phyloP scores from a whole-genome alignment of 176 grass and related monocot species.

The Bolboschoenus planiculmis region DNA sequence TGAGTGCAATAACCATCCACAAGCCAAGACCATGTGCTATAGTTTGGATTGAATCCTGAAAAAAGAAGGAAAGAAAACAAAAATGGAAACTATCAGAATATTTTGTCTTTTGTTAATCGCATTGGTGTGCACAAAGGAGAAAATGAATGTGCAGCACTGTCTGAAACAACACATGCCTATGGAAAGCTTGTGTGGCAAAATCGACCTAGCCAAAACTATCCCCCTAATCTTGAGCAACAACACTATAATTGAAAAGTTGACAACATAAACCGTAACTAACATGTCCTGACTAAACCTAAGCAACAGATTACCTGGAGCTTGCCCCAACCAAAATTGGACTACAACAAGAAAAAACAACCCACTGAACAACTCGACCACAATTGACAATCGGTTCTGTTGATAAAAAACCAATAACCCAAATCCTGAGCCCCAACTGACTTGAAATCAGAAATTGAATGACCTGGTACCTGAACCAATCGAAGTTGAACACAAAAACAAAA shows the following conservation, averaged over 20 bases:
- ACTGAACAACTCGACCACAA: not conserved
- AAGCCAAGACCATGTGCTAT: slow-evolving; percentile 69
- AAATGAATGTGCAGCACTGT: not conserved
- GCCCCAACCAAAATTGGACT: not conserved
- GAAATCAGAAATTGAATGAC: not conserved
- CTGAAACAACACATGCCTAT: not conserved
- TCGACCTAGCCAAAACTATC: not conserved
- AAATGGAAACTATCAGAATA: not conserved
- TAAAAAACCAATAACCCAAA: not conserved
- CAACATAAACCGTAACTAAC: not conserved
- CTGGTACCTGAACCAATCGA: not conserved
- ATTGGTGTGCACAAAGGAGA: not conserved
- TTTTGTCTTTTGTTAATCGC: not conserved
- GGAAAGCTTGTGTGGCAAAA: not conserved
- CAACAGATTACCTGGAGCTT: not conserved
- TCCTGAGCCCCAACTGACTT: not conserved
- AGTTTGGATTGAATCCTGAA: slow-evolving; percentile 64
- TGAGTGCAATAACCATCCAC: slow-evolving; percentile 62
- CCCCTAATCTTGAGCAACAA: not conserved
- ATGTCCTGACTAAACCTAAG: not conserved
- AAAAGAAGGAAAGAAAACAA: slow-evolving; percentile 6
- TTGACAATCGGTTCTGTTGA: not conserved
- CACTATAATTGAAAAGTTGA: not conserved
- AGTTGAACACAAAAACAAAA: not conserved
- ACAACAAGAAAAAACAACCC: not conserved